Evolutionary conservation across 129 eudicot species (phyloP).

Genomic region (Escallonia rubra): DNA sequence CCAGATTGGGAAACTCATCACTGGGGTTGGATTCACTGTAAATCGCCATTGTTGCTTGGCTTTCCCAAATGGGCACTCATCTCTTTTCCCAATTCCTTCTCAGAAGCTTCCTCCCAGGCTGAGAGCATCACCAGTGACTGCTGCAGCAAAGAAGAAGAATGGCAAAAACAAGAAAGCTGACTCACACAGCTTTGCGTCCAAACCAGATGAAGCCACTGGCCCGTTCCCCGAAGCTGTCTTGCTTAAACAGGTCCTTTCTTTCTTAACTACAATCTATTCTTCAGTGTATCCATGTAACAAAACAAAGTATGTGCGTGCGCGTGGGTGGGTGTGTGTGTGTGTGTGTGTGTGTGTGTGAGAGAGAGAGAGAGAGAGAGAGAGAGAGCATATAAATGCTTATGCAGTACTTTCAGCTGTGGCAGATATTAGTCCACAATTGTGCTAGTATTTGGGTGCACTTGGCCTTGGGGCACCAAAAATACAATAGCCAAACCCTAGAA

Average conservation of each 20-base stretch:
- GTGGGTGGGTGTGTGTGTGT: background rate
- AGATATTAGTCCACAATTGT: background rate
- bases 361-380: too few species aligned
- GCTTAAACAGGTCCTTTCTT: conserved; percentile 63
- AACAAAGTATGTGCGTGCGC: too few species aligned
- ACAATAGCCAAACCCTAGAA: too few species aligned
- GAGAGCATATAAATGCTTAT: background rate
- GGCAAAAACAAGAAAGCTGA: conserved; percentile 43
- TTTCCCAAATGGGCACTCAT: conserved; percentile 22
- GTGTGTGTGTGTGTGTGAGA: too few species aligned
- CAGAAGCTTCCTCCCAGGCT: conserved; percentile 27
- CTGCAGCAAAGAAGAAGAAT: conserved; percentile 49
- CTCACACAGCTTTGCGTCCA: conserved; percentile 61
- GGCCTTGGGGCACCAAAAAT: too few species aligned
- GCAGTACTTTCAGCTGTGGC: background rate
- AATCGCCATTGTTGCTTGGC: conserved; percentile 13
- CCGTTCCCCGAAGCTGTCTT: conserved; percentile 89
- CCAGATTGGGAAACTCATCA: background rate
- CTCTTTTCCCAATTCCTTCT: conserved; percentile 22
- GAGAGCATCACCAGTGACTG: conserved; percentile 25
- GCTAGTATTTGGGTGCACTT: too few species aligned
- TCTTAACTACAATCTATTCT: background rate
- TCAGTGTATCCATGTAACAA: background rate
- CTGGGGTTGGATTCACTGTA: background rate
- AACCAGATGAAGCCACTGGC: conserved; percentile 83